A percentile compares a stretch with the other conserved stretches of the same genome.
phyloP scores from a whole-genome alignment of 176 grass and related monocot species.

The Saccharum spontaneum region DNA sequence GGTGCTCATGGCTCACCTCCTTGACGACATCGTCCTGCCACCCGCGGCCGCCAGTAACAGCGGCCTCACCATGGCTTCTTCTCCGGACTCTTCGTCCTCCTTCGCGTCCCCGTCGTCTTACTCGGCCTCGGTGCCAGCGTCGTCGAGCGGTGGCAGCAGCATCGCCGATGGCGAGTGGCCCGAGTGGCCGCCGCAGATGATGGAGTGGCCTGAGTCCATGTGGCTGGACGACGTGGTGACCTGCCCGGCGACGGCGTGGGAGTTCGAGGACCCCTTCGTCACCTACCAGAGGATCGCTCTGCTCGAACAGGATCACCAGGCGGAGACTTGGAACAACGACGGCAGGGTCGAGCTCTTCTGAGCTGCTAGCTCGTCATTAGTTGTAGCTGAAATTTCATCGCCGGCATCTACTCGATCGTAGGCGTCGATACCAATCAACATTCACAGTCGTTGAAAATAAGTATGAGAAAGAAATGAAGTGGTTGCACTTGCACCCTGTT shows the following conservation, averaged over 20 bases:
- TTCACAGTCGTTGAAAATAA: too few species aligned
- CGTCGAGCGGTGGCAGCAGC: constrained; percentile 32
- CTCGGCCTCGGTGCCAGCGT: constrained; percentile 18
- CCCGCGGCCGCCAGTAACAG: background rate
- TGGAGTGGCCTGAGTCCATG: constrained; percentile 84
- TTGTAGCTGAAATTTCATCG: background rate
- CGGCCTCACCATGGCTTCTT: background rate
- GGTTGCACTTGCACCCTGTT: too few species aligned
- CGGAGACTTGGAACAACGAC: constrained; percentile 44
- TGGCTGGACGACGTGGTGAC: constrained; percentile 60
- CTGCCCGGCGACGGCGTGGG: constrained; percentile 28
- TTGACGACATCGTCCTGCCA: constrained; percentile 49
- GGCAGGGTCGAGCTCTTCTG: constrained; percentile 37
- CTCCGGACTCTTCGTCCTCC: constrained; percentile 22
- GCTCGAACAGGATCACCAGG: constrained; percentile 60
- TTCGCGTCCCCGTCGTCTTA: constrained; percentile 23
- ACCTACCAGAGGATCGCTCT: constrained; percentile 61
- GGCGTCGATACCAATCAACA: background rate
- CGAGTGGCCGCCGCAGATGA: constrained; percentile 38
- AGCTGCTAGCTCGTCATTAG: background rate
- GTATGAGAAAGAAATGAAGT: too few species aligned
- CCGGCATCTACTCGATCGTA: background rate
- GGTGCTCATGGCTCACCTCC: constrained; percentile 40
- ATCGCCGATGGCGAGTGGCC: constrained; percentile 48
- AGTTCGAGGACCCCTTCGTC: constrained; percentile 51